Conservation (phyloP, 2,329 filamentous ascomycete genomes). For the Fusarium sp. region DNA sequence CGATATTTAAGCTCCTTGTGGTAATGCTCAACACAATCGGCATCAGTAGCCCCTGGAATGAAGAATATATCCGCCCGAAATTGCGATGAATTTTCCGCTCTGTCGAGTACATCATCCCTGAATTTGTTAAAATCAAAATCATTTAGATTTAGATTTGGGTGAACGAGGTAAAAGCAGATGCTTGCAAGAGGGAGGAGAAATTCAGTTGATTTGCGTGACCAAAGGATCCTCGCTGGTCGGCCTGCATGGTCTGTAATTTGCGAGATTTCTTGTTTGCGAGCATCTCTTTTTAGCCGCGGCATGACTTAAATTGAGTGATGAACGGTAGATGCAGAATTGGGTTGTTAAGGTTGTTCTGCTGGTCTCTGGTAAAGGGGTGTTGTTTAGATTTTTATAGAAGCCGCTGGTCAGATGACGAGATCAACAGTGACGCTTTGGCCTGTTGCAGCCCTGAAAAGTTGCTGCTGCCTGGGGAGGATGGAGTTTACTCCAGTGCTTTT, state of each 20-base stretch:
- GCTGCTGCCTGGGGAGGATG: neutral
- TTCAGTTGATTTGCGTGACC: neutral
- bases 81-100: too few relatives aligned
- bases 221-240: neutral
- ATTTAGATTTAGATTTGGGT: neutral
- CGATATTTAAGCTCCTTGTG: neutral
- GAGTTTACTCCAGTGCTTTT: too few relatives aligned
- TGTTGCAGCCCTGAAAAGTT: neutral
- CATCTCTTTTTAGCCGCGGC: neutral
- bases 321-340: neutral
- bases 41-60: neutral
- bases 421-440: neutral
- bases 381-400: neutral
- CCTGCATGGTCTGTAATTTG: neutral
- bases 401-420: neutral
- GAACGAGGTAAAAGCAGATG: neutral
- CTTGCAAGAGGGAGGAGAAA: neutral
- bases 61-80: too few relatives aligned
- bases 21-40: neutral
- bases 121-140: accelerated
- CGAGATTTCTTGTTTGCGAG: neutral
- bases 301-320: neutral
- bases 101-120: too few relatives aligned
- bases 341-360: neutral
- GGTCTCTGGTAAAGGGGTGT: neutral